These are phyloP conservation scores for Sporothrix protearum DNA, from an alignment of 2,329 filamentous ascomycete genomes.

Conservation along the genomic window DNA sequence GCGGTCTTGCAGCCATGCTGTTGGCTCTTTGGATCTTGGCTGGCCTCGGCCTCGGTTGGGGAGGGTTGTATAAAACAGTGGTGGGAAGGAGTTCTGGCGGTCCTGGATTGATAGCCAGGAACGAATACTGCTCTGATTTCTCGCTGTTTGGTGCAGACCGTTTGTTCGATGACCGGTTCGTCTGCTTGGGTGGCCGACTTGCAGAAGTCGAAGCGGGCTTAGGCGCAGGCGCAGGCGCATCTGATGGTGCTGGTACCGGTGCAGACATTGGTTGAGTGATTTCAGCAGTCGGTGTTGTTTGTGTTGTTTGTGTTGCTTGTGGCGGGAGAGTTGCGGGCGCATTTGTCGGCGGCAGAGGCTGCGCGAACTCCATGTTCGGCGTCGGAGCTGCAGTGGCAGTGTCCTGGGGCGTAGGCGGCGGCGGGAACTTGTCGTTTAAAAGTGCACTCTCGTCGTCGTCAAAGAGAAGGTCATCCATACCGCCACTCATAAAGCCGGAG, in stretches of 20 bases:
- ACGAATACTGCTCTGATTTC: slow-evolving; percentile 35
- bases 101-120: slow-evolving; percentile 43
- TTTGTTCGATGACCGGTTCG: slow-evolving; percentile 32
- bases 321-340: background rate
- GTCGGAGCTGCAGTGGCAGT: slow-evolving; percentile 12
- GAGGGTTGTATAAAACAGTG: slow-evolving; percentile 43
- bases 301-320: too few relatives aligned
- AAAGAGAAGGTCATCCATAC: slow-evolving; percentile 61
- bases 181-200: slow-evolving; percentile 14
- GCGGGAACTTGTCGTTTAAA: slow-evolving; percentile 27
- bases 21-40: slow-evolving; percentile 17
- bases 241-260: background rate
- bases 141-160: slow-evolving; percentile 28
- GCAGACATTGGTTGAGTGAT: background rate
- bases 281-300: background rate
- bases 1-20: slow-evolving; percentile 5
- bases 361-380: slow-evolving; percentile 14
- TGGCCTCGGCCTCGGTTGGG: slow-evolving; percentile 19
- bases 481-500: slow-evolving; percentile 83
- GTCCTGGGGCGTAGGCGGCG: slow-evolving; percentile 19
- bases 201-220: background rate
- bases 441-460: slow-evolving; percentile 51
- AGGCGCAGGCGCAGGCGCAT: background rate
- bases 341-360: slow-evolving; percentile 4
- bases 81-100: slow-evolving; percentile 44